phyloP scores from a whole-genome alignment of 768 basidiomycete genomes.

The Xerocomellus amylosporus region DNA sequence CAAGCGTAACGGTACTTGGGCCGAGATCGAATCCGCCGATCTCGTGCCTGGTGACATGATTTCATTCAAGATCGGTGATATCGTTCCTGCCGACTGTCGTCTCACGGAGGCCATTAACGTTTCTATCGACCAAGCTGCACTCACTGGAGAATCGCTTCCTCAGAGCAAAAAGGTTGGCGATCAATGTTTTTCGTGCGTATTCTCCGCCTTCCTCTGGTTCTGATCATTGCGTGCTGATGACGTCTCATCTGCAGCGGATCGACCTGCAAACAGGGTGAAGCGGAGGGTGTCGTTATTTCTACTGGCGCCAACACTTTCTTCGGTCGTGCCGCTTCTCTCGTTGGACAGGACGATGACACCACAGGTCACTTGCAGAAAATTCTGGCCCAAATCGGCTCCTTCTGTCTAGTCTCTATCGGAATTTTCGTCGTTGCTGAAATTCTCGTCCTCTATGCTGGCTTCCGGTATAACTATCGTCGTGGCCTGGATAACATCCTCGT shows the following conservation, averaged over 20 bases:
- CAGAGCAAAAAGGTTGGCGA: slow-evolving; percentile 89
- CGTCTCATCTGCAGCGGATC: slow-evolving; percentile 62
- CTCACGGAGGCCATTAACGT: slow-evolving; percentile 96
- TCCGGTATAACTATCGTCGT: slow-evolving; percentile 86
- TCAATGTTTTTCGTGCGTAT: slow-evolving; percentile 94
- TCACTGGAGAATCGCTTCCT: slow-evolving; percentile 96
- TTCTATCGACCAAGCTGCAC: slow-evolving; percentile 96
- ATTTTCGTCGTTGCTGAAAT: slow-evolving; percentile 95
- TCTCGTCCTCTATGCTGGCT: slow-evolving; percentile 88
- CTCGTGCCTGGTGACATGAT: slow-evolving; percentile 96
- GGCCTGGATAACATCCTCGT: slow-evolving; percentile 98
- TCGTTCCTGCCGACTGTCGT: slow-evolving; percentile 97
- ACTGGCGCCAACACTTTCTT: slow-evolving; percentile 99
- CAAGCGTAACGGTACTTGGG: slow-evolving; percentile 81
- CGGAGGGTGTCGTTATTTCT: slow-evolving; percentile 97
- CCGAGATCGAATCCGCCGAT: slow-evolving; percentile 84
- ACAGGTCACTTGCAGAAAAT: slow-evolving; percentile 99
- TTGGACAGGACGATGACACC: slow-evolving; percentile 96
- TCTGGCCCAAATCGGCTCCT: slow-evolving; percentile 95
- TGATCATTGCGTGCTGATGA: background rate
- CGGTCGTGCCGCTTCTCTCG: slow-evolving; percentile 96
- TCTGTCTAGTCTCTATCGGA: slow-evolving; percentile 95
- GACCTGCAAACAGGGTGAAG: slow-evolving; percentile 98
- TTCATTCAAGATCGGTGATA: slow-evolving; percentile 98
- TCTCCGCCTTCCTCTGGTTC: background rate